A percentile compares a stretch with the other conserved stretches of the same genome.
Conservation (phyloP, 2,329 filamentous ascomycete species). For the Botryotinia convoluta region DNA sequence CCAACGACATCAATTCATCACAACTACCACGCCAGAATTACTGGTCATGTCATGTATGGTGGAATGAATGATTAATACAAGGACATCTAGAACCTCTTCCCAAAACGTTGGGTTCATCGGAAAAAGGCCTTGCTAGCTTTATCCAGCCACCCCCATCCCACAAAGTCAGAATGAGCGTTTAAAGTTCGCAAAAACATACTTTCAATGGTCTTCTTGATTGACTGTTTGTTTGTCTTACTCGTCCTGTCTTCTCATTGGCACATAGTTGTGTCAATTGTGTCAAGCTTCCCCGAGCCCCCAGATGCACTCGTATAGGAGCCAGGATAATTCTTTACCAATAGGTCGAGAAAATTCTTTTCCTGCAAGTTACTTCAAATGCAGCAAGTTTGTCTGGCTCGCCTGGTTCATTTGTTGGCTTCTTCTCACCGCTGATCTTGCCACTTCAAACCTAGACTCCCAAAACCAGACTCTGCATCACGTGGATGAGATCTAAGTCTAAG, state of each 20-base stretch:
- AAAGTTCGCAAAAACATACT: neutral
- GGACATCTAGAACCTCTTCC: neutral
- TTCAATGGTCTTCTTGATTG: neutral
- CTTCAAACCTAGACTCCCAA: neutral
- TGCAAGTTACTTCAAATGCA: constrained; percentile 14
- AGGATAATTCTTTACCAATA: neutral
- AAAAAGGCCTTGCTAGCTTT: neutral
- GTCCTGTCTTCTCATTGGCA: neutral
- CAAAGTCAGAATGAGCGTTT: neutral
- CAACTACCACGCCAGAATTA: neutral
- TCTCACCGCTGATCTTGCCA: constrained; percentile 13
- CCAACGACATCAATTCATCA: neutral
- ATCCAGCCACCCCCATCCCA: neutral
- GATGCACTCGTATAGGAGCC: neutral
- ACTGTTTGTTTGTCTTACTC: neutral
- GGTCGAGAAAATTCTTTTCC: neutral
- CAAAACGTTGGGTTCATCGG: neutral
- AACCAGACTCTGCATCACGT: neutral
- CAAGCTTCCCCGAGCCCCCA: neutral
- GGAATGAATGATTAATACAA: neutral
- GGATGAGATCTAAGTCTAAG: neutral
- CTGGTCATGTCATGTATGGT: neutral
- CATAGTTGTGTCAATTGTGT: constrained; percentile 8
- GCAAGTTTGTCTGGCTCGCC: neutral
- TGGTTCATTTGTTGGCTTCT: neutral